Conservation (phyloP, 2,329 filamentous ascomycete genomes). For the Trichoderma endophyticum region DNA sequence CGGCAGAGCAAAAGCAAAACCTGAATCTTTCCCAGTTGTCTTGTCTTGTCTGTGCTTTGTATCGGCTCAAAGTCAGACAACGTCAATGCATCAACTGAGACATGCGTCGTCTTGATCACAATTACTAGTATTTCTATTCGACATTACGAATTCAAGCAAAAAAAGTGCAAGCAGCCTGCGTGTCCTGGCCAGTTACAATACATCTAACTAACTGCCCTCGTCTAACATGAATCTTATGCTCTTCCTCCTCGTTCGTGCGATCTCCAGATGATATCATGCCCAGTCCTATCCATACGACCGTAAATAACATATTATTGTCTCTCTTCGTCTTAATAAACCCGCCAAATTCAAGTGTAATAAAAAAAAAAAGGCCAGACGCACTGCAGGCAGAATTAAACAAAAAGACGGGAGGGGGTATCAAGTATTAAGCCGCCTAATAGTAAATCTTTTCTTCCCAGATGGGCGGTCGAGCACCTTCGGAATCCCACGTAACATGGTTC, state of each 20-base stretch:
- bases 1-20: neutral
- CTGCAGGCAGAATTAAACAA: neutral
- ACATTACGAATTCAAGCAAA: neutral
- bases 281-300: neutral
- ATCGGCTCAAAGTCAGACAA: neutral
- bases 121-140: neutral
- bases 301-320: neutral
- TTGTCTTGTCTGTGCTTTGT: neutral
- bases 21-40: neutral
- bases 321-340: neutral
- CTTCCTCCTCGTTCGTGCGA: neutral
- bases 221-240: neutral
- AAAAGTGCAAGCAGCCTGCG: neutral
- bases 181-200: neutral
- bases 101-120: neutral
- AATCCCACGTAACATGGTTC: conserved; percentile 43
- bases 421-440: conserved; percentile 34
- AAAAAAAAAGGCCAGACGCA: neutral
- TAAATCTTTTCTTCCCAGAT: conserved; percentile 46
- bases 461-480: conserved; percentile 40
- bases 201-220: neutral
- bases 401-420: conserved; percentile 21
- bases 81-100: neutral
- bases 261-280: neutral
- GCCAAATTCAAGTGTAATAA: neutral